Evolutionary conservation across 1,139 yeast species (phyloP), one percentile per base, ranked within the genome.

Genomic region (Yamadazyma oceani): DNA sequence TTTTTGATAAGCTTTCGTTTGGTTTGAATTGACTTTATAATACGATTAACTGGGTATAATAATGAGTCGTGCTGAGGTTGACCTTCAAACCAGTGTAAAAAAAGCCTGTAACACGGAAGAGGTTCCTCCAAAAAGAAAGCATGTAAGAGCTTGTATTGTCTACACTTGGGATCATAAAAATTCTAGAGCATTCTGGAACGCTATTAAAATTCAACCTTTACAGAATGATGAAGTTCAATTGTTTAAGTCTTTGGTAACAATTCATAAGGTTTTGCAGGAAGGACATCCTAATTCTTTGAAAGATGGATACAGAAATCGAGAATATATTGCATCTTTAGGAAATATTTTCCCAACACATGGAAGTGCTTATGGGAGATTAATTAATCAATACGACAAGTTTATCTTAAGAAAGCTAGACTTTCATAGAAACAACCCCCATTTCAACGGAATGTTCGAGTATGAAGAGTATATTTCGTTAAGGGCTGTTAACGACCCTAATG

Each of bases 151-250:
- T 2, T 88, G 96, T 66, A 89, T 89, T 45, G 96, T 92, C 27
- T 89, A 83, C 61, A 87, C 97, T 2, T 90, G 97, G 97, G 98
- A 92, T 60, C 94, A 88, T 54, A 85, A 86, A 57, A 82, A 89
- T 36, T 82, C 95, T 4, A 73, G 81, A 44, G 87, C 89, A 4
- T 88, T 90, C 55, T 88, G 96, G 95, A 82, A 85, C 51, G 83
- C 85, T 2, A 72, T 92, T 48, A 88, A 86, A 58, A 66, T 85
- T 35, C 82, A 83, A 50, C 96, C 97, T 2, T 68, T 89, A 44
- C 89, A 84, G 48, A 76, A 79, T 39, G 92, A 85, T 51, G 95
- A 88, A 50, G 75, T 89, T 17, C 95, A 85, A 60, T 64, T 86
- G 46, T 90, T 89, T 66, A 92, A 92, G 57, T 84, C 95, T n/a